Evolutionary conservation across 176 grass and related monocot genomes (phyloP).

Genomic region (Otatea glauca): DNA sequence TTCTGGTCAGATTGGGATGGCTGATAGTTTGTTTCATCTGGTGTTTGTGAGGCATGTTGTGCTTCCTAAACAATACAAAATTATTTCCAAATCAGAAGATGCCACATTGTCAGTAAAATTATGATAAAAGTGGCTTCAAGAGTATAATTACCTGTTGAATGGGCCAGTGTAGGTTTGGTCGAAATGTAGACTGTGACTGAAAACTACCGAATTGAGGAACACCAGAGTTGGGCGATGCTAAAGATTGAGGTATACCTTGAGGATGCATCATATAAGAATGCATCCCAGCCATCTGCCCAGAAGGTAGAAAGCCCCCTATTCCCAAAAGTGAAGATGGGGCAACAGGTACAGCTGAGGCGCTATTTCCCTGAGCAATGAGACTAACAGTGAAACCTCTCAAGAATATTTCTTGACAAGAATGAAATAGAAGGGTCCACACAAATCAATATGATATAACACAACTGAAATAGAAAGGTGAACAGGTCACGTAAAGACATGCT

Average conservation of each 20-base stretch:
- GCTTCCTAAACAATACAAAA: slow-evolving; percentile 54
- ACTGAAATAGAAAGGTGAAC: slow-evolving; percentile 14
- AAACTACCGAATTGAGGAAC: slow-evolving; percentile 69
- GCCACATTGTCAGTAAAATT: slow-evolving; percentile 1
- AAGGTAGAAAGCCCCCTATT: slow-evolving; percentile 55
- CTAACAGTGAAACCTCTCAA: background rate
- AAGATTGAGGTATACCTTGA: slow-evolving; percentile 62
- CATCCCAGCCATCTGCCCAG: slow-evolving; percentile 62
- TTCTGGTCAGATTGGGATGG: slow-evolving; percentile 63
- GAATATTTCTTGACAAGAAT: background rate
- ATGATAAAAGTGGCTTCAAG: background rate
- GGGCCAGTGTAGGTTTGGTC: slow-evolving; percentile 52
- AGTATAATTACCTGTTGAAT: slow-evolving; percentile 53
- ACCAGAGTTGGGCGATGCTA: slow-evolving; percentile 60
- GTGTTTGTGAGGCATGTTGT: slow-evolving; percentile 51
- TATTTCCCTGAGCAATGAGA: slow-evolving; percentile 54
- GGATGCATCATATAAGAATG: slow-evolving; percentile 82
- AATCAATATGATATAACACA: background rate
- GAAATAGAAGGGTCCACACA: slow-evolving; percentile 9
- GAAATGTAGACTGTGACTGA: slow-evolving; percentile 47
- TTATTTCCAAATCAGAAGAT: slow-evolving; percentile 23
- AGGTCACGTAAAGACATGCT: background rate
- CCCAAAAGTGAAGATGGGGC: slow-evolving; percentile 65
- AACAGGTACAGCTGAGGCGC: slow-evolving; percentile 47
- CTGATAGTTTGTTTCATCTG: slow-evolving; percentile 62